Base-by-base conservation (phyloP, 108 stramenopile species). In the Cyclotella sp. region DNA sequence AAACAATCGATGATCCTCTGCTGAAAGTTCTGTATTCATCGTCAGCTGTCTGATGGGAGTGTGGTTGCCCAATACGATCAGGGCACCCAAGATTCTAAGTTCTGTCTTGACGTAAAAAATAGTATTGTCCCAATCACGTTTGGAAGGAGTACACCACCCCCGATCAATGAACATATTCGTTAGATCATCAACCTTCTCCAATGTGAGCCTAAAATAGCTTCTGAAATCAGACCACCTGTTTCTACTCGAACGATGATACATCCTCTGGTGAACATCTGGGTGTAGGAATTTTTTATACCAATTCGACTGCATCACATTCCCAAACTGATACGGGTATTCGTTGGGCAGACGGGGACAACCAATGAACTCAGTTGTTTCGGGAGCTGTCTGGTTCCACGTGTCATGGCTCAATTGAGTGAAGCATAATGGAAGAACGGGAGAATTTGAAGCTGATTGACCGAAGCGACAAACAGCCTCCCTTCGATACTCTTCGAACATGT, bases 161-260 rank as follows among this genome's bases (percentile, higher is more conserved):
- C 49, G 4, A 27, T 53, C 24, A 14, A 68, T 46, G 28, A 68
- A 68, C 10, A 47, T 5, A 4, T 16, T 6, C 7, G 22, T 21
- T 11, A 68, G 45, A 6, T 26, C 45, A 18, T 68, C 68, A 10
- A 68, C 68, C 47, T 68, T 68, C 4, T 49, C 13, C 1, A 68
- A 13, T 53, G 68, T 45, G 4, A 68, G 15, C 4, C 68, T 46
- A 46, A 68, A 68, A 3, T 26, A 28, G 26, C 26, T 26, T 15
- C 68, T 45, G 29, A 68, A 68, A 3, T 47, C 24, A n/a, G 46
- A 16, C n/a, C 19, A 27, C 0, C 47, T 10, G 51, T 68, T 40
- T 4, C 68, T 46, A 19, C 7, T 9, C 30, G 68, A 68, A 3
- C 1, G 47, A 11, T 3, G 12, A 3, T 68, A 13, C 6, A 46